Percentiles rank a stretch among this genome's conserved stretches.
phyloP scores from a whole-genome alignment of 495 filamentous ascomycete genomes.

The Penicillium daleae region DNA sequence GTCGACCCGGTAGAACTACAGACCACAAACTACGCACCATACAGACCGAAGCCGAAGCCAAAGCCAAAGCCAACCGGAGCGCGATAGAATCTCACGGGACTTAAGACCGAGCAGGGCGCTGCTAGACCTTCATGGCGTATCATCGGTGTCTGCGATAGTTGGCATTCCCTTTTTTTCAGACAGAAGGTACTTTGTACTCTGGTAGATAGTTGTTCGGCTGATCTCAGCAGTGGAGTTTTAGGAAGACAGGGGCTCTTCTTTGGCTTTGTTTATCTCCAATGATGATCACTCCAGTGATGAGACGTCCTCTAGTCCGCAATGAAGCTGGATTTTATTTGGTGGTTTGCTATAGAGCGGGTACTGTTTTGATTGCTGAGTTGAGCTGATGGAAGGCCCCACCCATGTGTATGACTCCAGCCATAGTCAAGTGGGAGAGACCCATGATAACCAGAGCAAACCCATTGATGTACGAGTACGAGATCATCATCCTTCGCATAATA shows the following conservation, averaged over 20 bases:
- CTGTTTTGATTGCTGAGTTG: background rate
- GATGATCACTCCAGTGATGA: background rate
- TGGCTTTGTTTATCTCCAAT: background rate
- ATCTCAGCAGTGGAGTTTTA: constrained; percentile 13
- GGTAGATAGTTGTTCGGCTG: constrained; percentile 22
- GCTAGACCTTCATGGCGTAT: background rate
- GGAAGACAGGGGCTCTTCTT: background rate
- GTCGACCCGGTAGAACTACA: background rate
- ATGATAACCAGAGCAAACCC: too few species aligned
- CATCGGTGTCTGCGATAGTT: background rate
- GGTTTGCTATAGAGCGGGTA: background rate
- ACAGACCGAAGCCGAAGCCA: background rate
- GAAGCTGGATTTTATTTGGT: background rate
- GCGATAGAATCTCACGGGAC: background rate
- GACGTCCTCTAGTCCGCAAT: background rate
- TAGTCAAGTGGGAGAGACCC: too few species aligned
- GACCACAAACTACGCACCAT: background rate
- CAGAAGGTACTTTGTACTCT: background rate
- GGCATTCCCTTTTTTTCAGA: background rate
- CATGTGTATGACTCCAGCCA: too few species aligned
- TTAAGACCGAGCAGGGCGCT: background rate
- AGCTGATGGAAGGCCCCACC: background rate
- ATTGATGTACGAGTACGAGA: constrained; percentile 5
- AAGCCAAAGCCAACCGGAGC: background rate
- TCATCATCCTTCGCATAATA: too few species aligned